phyloP scores from a whole-genome alignment of 1,284 basidiomycete species.

The Sporisorium graminicola region DNA sequence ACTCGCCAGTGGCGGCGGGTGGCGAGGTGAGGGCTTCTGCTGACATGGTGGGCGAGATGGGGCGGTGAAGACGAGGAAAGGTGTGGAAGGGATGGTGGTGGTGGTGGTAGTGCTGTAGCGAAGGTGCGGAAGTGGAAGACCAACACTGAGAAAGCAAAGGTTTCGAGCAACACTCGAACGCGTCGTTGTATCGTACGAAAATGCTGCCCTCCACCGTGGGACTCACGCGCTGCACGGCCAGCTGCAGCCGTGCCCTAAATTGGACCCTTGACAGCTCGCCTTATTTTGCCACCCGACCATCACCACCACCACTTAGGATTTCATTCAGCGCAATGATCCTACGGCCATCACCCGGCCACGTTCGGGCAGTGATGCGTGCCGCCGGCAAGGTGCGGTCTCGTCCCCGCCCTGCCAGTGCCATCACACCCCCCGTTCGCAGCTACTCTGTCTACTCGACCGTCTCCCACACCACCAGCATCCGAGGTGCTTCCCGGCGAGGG shows the following conservation, averaged over 20 bases:
- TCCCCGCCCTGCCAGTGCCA: slow-evolving; percentile 7
- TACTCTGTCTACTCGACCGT: not conserved
- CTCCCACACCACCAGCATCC: not conserved
- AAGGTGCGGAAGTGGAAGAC: slow-evolving; percentile 2
- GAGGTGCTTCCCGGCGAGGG: slow-evolving; percentile 7
- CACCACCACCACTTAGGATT: not conserved
- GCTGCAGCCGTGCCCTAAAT: not conserved
- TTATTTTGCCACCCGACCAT: not conserved
- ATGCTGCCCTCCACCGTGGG: too few relatives aligned
- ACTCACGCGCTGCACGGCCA: not conserved
- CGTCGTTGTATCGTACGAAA: not conserved
- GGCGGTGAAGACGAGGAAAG: not conserved
- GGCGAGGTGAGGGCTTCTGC: slow-evolving; percentile 23
- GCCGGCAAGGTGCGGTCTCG: slow-evolving; percentile 6
- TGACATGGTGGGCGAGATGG: slow-evolving; percentile 11
- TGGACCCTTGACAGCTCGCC: not conserved
- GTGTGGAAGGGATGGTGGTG: not conserved
- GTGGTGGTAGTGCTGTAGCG: too few relatives aligned
- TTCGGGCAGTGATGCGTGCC: slow-evolving; percentile 10
- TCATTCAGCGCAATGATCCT: slow-evolving; percentile 11
- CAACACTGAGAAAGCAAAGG: slow-evolving; percentile 20
- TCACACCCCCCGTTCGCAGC: slow-evolving; percentile 6
- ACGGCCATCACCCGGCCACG: slow-evolving; percentile 22
- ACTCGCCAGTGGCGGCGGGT: not conserved
- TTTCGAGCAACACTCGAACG: not conserved